Conservation (phyloP, 2,329 filamentous ascomycete genomes). For the Aspergillus floridensis region DNA sequence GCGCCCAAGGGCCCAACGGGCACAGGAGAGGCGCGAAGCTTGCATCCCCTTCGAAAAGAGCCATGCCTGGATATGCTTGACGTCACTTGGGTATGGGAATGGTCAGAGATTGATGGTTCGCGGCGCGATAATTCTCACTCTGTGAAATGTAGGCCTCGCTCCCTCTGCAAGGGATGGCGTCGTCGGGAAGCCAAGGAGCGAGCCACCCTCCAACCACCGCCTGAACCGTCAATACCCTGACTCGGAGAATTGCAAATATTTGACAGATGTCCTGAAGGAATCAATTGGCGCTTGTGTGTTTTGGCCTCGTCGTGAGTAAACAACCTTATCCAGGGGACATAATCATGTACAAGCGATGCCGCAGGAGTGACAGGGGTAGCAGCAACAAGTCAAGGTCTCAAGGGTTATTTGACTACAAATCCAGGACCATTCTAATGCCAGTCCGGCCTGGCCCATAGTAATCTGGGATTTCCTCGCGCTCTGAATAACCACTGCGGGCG, state of each 20-base stretch:
- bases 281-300: not conserved
- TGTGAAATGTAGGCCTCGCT: slow-evolving; percentile 24
- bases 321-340: slow-evolving; percentile 1
- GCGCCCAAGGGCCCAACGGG: slow-evolving; percentile 29
- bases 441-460: slow-evolving; percentile 53
- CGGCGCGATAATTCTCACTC: slow-evolving; percentile 30
- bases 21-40: slow-evolving; percentile 33
- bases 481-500: slow-evolving; percentile 45
- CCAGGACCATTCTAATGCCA: slow-evolving; percentile 45
- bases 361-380: slow-evolving; percentile 21
- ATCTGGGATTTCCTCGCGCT: slow-evolving; percentile 46
- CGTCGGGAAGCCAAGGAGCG: slow-evolving; percentile 23
- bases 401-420: slow-evolving; percentile 27
- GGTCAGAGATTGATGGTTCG: slow-evolving; percentile 27
- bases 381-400: slow-evolving; percentile 14
- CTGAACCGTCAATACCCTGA: slow-evolving; percentile 15
- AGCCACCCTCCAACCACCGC: slow-evolving; percentile 21
- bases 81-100: slow-evolving; percentile 37
- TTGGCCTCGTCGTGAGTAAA: not conserved
- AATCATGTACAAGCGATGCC: not conserved
- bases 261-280: slow-evolving; percentile 13
- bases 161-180: slow-evolving; percentile 34
- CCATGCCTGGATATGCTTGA: slow-evolving; percentile 41
- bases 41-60: slow-evolving; percentile 33
- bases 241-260: slow-evolving; percentile 21